phyloP scores from a whole-genome alignment of 2,329 filamentous ascomycete species.

The Grosmannia clavigera region DNA sequence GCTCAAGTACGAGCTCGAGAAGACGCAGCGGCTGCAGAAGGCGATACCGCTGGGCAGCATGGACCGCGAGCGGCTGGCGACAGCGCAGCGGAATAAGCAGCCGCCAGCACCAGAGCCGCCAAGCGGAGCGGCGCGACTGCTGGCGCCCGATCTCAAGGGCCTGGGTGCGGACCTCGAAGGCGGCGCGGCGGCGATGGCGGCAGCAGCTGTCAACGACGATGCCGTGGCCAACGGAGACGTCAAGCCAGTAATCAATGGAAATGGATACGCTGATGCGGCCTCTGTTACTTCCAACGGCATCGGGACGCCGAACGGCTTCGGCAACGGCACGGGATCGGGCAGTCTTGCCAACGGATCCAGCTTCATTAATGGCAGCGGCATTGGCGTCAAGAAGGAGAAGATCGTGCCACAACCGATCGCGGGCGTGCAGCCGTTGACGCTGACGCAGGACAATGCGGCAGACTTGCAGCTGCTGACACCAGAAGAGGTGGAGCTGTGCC shows the following conservation, averaged over 20 bases:
- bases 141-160: slow-evolving; percentile 34
- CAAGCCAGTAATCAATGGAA: background rate
- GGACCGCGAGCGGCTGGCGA: slow-evolving; percentile 67
- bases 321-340: slow-evolving; percentile 16
- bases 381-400: slow-evolving; percentile 32
- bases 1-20: slow-evolving; percentile 88
- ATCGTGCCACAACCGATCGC: slow-evolving; percentile 43
- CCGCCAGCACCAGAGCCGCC: slow-evolving; percentile 59
- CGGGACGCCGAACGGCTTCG: slow-evolving; percentile 21
- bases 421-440: slow-evolving; percentile 49
- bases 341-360: slow-evolving; percentile 8
- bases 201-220: background rate
- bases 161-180: slow-evolving; percentile 41
- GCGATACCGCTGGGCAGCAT: slow-evolving; percentile 64
- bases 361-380: slow-evolving; percentile 21
- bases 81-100: slow-evolving; percentile 56
- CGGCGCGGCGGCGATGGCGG: background rate
- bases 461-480: slow-evolving; percentile 77
- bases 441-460: slow-evolving; percentile 63
- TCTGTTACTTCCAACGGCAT: slow-evolving; percentile 19
- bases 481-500: slow-evolving; percentile 79
- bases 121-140: slow-evolving; percentile 64
- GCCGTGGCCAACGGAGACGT: slow-evolving; percentile 16
- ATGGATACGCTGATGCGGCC: background rate
- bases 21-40: slow-evolving; percentile 60